Evolutionary conservation across 108 stramenopile genomes (phyloP), one percentile per base, ranked within the genome.

Genomic region (Aurantiochytrium sp.): DNA sequence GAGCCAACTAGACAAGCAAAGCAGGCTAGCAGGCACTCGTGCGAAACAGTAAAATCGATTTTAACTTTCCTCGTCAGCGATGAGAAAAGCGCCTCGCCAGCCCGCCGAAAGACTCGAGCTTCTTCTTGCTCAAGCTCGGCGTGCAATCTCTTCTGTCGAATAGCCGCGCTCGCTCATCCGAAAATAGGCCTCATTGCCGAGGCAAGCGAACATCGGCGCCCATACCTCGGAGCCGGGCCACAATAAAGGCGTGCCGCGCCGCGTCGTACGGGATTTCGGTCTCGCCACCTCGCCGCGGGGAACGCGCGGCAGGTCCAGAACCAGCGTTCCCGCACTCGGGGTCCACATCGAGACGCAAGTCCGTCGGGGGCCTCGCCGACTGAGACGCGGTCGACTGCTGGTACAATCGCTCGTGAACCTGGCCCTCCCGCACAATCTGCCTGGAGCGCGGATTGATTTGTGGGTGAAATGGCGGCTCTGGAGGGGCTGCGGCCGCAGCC

Each of bases 361-460:
- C 59, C 19, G 59, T 65, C 15, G 27, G 22, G 2, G 59, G 59
- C 19, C 59, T 15, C 10, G 59, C 15, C 27, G 59, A 65, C 59
- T 65, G 59, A 17, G 59, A 65, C 19, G 34, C 34, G 27, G 59
- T 65, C 0, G 59, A 65, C 27, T 34, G 59, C 32, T 65, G 39
- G 39, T 39, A 81, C 19, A 81, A 42, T 6, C 73, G 73, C 73
- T 81, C 73, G 32, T 81, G 73, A 6, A 81, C 45, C 32, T 6
- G 45, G 24, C 45, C 73, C 42, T 48, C 45, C 24, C 73, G 73
- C n/a, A n/a, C 45, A 81, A 81, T 41, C 2, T 81, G 21, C 3
- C 45, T 81, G 12, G 73, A 81, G 6, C 73, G 73, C n/a, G 21
- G 42, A 48, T 81, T 81, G 17, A 81, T 81, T 48, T 81, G 39